Evolutionary conservation across 2,329 filamentous ascomycete species (phyloP).

Genomic region (Sporothrix globosa): DNA sequence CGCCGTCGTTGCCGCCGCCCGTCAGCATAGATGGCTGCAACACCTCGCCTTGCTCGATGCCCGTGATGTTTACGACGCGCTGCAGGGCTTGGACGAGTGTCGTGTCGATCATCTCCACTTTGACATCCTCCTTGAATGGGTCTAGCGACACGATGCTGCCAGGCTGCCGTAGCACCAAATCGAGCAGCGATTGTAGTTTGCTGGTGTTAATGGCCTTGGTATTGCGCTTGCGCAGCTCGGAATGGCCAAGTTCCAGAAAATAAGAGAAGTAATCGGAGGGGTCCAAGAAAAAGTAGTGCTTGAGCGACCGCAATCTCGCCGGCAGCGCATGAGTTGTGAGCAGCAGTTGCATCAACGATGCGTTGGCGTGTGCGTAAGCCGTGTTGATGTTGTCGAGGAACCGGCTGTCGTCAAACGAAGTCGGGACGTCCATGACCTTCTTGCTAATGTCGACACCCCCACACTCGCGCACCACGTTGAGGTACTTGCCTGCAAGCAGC

Average conservation of each 20-base stretch:
- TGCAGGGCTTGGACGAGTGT: conserved; percentile 92
- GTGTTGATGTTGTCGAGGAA: conserved; percentile 96
- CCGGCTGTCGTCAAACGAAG: conserved; percentile 85
- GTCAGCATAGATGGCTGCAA: conserved; percentile 71
- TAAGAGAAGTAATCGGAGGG: conserved; percentile 98
- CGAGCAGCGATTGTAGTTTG: conserved; percentile 94
- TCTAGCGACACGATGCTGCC: conserved; percentile 92
- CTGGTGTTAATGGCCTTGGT: conserved; percentile 86
- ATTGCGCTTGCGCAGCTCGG: conserved; percentile 90
- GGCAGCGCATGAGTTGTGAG: conserved; percentile 91
- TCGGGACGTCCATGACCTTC: conserved; percentile 82
- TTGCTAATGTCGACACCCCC: conserved; percentile 94
- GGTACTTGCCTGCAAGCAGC: conserved; percentile 90
- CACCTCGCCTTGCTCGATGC: conserved; percentile 86
- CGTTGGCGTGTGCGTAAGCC: conserved; percentile 94
- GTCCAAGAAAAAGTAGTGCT: conserved; percentile 99
- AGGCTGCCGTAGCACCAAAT: conserved; percentile 92
- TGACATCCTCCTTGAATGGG: conserved; percentile 97
- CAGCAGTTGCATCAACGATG: conserved; percentile 85
- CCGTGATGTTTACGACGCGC: conserved; percentile 94
- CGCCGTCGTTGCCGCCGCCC: conserved; percentile 65
- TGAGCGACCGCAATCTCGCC: conserved; percentile 82
- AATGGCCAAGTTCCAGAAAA: conserved; percentile 88
- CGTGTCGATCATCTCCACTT: conserved; percentile 94
- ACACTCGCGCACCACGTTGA: conserved; percentile 96